Evolutionary conservation across 192 early-diverging fungal species (phyloP).

Genomic region (Backusella morwellensis): DNA sequence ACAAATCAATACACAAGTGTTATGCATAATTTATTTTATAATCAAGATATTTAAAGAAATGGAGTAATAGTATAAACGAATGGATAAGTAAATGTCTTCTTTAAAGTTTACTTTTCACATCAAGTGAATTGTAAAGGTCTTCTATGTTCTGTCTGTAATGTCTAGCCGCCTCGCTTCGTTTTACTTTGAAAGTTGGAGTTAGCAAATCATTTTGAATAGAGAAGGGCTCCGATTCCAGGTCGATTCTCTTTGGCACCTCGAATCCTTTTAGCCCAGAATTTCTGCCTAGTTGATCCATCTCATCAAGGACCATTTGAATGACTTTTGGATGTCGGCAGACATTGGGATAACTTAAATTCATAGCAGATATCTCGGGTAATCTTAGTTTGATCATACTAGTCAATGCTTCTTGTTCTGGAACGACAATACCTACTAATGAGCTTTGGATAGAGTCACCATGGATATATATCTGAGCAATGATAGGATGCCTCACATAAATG

Average conservation of each 20-base stretch:
- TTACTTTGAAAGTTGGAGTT: constrained; percentile 69
- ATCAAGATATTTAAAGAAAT: background rate
- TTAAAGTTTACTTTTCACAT: background rate
- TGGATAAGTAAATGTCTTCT: background rate
- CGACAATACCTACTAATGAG: constrained; percentile 46
- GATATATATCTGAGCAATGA: constrained; percentile 52
- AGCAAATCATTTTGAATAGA: constrained; percentile 77
- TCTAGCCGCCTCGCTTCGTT: background rate
- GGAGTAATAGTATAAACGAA: background rate
- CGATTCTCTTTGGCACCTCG: constrained; percentile 71
- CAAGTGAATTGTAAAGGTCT: background rate
- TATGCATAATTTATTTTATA: background rate
- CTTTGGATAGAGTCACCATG: constrained; percentile 49
- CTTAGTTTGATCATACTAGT: constrained; percentile 36
- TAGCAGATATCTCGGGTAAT: background rate
- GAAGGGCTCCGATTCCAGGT: constrained; percentile 71
- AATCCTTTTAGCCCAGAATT: constrained; percentile 52
- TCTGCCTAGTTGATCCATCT: constrained; percentile 55
- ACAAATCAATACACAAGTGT: background rate
- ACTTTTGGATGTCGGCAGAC: constrained; percentile 52
- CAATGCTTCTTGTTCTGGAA: constrained; percentile 55
- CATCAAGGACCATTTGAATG: constrained; percentile 44
- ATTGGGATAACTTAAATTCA: constrained; percentile 39
- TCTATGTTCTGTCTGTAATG: background rate
- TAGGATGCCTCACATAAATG: constrained; percentile 38